Base-by-base conservation (phyloP, 768 basidiomycete species). In the Tubosaeta brunneosetosa region DNA sequence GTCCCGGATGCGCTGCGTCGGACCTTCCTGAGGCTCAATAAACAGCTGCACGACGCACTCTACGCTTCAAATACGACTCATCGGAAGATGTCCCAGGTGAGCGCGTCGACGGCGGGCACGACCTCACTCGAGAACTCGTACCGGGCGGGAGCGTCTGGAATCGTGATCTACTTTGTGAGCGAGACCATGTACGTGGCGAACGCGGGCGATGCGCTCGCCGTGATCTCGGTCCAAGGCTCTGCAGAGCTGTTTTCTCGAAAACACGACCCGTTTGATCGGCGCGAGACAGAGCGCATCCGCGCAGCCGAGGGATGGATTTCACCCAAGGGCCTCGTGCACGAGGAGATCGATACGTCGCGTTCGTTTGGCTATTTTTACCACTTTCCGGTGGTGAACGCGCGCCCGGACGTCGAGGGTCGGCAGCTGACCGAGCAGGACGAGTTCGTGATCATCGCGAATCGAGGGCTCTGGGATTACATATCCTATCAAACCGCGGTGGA, bases 401-500 rank as follows among this genome's bases (percentile, higher is more conserved):
- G 87, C 6, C 95, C 97, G 0, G 82, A 91, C 66, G 80, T 95
- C 55, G 74, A 74, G 58, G 75, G 73, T 4, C 83, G 86, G 56
- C 77, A 84, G 44, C 72, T 99, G 16, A 78, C 83, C 2, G 86
- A 91, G 55, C 78, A 84, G 50, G 97, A 99, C 69, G 95, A 99
- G 69, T 97, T 98, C 63, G 81, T 98, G 62, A 95, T 99, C 72
- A 80, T 99, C 55, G 97, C 86, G 27, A 97, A 98, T 66, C 80
- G 84, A 6, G 92, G 91, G 0, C 67, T 98, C 25, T 99, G 97
- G 97, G 88, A 94, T 59, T 90, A 83, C 58, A 88, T 98, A 57
- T 86, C 90, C 4, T 91, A 90, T 65, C 93, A 97, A 68, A 95
- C 91, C 0, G 95, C 97, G 1, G 93, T 98, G 50, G 95, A 98